A percentile compares a stretch with the other conserved stretches of the same genome.
These are phyloP conservation scores for Russula ochroleuca DNA, from an alignment of 768 basidiomycete species.

Conservation along the genomic window DNA sequence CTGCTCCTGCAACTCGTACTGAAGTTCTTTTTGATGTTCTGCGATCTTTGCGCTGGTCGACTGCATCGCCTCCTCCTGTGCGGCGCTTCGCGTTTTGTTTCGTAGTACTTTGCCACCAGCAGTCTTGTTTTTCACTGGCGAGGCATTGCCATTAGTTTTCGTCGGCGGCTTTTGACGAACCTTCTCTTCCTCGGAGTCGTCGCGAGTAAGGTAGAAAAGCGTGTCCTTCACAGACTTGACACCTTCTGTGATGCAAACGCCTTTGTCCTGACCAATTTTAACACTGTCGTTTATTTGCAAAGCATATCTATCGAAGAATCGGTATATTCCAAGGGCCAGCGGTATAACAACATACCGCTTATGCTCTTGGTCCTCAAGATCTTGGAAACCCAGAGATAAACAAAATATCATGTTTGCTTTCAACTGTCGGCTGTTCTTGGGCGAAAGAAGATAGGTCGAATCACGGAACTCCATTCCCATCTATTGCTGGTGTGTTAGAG, in stretches of 20 bases:
- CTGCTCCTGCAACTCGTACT: constrained; percentile 66
- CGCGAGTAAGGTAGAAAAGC: constrained; percentile 74
- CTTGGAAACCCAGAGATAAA: constrained; percentile 79
- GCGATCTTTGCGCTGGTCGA: constrained; percentile 73
- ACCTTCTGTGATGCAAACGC: constrained; percentile 75
- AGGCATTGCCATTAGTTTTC: constrained; percentile 57
- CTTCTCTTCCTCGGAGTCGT: constrained; percentile 53
- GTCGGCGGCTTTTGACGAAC: constrained; percentile 52
- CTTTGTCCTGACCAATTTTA: constrained; percentile 61
- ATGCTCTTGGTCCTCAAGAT: constrained; percentile 68
- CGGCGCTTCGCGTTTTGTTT: constrained; percentile 85
- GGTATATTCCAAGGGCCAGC: neutral
- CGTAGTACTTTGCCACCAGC: constrained; percentile 83
- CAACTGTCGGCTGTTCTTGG: constrained; percentile 71
- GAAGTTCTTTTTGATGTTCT: constrained; percentile 85
- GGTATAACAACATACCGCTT: constrained; percentile 54
- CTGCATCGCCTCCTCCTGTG: constrained; percentile 77
- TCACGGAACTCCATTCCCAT: constrained; percentile 97
- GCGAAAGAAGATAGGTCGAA: constrained; percentile 70
- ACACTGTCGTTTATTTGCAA: constrained; percentile 87
- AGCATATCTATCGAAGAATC: constrained; percentile 57
- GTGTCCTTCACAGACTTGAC: constrained; percentile 82
- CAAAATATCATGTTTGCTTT: constrained; percentile 83
- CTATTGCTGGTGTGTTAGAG: constrained; percentile 39
- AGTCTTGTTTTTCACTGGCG: constrained; percentile 65